Conservation (phyloP, 164 flowering plant species). For the Sedum album region DNA sequence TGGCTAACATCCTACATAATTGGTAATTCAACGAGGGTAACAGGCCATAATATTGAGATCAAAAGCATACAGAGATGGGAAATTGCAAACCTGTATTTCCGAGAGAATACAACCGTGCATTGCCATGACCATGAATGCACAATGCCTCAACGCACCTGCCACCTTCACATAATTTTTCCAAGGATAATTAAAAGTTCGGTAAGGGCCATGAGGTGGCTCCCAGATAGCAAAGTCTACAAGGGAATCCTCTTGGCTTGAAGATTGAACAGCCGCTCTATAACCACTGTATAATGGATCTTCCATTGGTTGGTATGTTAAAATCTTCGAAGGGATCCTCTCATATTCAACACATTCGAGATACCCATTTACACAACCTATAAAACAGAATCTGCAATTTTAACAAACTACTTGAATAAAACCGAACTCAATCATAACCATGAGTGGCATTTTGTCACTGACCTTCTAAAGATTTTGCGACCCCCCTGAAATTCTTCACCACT, state of each 20-base stretch:
- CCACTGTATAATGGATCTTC: slow-evolving; percentile 78
- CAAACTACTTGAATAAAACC: slow-evolving; percentile 3
- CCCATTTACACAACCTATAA: slow-evolving; percentile 63
- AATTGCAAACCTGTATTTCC: slow-evolving; percentile 79
- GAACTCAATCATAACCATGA: neutral
- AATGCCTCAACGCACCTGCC: slow-evolving; percentile 78
- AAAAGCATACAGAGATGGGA: slow-evolving; percentile 3
- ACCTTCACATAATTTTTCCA: slow-evolving; percentile 71
- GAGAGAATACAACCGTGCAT: slow-evolving; percentile 90
- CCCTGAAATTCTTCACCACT: slow-evolving; percentile 65
- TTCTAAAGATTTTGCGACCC: slow-evolving; percentile 62
- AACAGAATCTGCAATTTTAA: neutral
- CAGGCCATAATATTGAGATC: neutral
- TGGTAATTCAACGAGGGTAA: neutral
- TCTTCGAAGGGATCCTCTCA: slow-evolving; percentile 72
- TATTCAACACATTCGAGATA: slow-evolving; percentile 68
- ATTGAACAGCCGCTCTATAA: slow-evolving; percentile 70
- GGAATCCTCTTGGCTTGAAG: slow-evolving; percentile 63
- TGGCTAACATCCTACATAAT: neutral
- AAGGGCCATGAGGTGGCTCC: slow-evolving; percentile 97
- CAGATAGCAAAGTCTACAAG: slow-evolving; percentile 75
- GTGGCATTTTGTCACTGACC: slow-evolving; percentile 21
- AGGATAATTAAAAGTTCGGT: slow-evolving; percentile 54
- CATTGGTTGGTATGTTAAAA: slow-evolving; percentile 66
- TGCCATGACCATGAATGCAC: slow-evolving; percentile 94